phyloP scores from a whole-genome alignment of 2,329 filamentous ascomycete species.

The Epichloe sylvatica region DNA sequence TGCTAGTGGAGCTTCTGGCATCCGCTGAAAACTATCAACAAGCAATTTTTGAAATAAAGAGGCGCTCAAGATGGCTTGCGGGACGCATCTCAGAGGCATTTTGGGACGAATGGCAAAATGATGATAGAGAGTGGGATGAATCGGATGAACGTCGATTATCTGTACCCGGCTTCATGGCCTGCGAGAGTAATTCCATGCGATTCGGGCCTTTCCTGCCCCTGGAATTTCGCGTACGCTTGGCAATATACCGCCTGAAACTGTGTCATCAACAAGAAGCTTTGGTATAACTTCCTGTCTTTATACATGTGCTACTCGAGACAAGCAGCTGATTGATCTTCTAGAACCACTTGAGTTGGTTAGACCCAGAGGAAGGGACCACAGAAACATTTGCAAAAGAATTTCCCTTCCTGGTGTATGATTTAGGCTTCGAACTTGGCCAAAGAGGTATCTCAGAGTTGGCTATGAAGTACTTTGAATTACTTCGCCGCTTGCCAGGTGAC shows the following conservation, averaged over 20 bases:
- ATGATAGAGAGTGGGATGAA: constrained; percentile 83
- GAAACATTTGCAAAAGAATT: constrained; percentile 46
- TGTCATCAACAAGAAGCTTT: constrained; percentile 58
- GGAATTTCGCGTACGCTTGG: constrained; percentile 73
- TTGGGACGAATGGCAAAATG: constrained; percentile 59
- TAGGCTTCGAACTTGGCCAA: constrained; percentile 31
- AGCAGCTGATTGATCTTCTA: constrained; percentile 16
- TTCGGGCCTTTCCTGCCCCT: constrained; percentile 67
- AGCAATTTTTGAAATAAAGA: constrained; percentile 57
- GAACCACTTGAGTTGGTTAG: constrained; percentile 56
- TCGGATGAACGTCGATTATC: constrained; percentile 52
- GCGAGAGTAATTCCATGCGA: constrained; percentile 34
- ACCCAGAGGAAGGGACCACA: constrained; percentile 41
- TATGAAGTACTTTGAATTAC: constrained; percentile 41
- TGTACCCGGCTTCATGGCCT: constrained; percentile 46
- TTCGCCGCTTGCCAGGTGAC: constrained; percentile 33
- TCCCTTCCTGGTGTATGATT: constrained; percentile 65
- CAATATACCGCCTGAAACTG: constrained; percentile 64
- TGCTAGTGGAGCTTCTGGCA: constrained; percentile 70
- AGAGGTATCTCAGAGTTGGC: constrained; percentile 23
- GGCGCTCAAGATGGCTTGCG: constrained; percentile 67
- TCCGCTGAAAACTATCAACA: constrained; percentile 47
- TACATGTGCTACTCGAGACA: background rate
- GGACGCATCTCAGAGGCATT: constrained; percentile 58
- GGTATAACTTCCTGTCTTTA: constrained; percentile 32